A percentile compares a stretch with the other conserved stretches of the same genome.
phyloP scores from a whole-genome alignment of 805 yeast genomes.

The Monosporozyma solicola region DNA sequence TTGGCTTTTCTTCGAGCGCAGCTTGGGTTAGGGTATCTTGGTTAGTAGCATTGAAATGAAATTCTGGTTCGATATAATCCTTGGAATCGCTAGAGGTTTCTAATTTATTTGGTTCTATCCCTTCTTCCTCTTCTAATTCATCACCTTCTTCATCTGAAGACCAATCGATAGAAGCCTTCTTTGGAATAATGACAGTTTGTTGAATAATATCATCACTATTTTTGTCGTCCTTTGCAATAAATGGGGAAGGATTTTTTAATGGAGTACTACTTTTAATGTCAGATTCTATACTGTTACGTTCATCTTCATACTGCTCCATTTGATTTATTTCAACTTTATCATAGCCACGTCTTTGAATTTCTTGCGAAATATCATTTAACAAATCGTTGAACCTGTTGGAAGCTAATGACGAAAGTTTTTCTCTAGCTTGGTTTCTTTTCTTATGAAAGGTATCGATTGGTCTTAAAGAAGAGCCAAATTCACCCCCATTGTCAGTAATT shows the following conservation, averaged over 20 bases:
- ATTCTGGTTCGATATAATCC: neutral
- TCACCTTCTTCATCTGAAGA: slow-evolving; percentile 65
- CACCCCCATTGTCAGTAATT: slow-evolving; percentile 35
- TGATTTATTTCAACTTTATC: slow-evolving; percentile 1
- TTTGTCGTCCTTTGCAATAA: neutral
- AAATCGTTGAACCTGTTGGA: slow-evolving; percentile 76
- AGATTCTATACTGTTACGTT: neutral
- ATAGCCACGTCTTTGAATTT: slow-evolving; percentile 68
- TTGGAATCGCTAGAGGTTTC: neutral
- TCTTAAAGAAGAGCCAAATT: neutral
- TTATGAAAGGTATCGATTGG: slow-evolving; percentile 60
- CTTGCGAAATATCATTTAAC: slow-evolving; percentile 78
- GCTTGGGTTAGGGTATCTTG: neutral
- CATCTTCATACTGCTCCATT: neutral
- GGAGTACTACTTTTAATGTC: neutral
- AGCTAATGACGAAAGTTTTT: slow-evolving; percentile 77
- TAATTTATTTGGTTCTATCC: neutral
- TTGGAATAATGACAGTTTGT: slow-evolving; percentile 68
- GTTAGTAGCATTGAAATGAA: neutral
- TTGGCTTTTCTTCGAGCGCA: neutral
- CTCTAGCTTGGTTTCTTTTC: slow-evolving; percentile 89
- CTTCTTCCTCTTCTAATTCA: slow-evolving; percentile 3
- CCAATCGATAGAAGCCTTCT: slow-evolving; percentile 80
- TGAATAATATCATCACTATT: slow-evolving; percentile 29
- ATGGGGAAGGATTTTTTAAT: neutral